Evolutionary conservation across 345 rosid species (phyloP).

Genomic region (Eucalyptus marginata): DNA sequence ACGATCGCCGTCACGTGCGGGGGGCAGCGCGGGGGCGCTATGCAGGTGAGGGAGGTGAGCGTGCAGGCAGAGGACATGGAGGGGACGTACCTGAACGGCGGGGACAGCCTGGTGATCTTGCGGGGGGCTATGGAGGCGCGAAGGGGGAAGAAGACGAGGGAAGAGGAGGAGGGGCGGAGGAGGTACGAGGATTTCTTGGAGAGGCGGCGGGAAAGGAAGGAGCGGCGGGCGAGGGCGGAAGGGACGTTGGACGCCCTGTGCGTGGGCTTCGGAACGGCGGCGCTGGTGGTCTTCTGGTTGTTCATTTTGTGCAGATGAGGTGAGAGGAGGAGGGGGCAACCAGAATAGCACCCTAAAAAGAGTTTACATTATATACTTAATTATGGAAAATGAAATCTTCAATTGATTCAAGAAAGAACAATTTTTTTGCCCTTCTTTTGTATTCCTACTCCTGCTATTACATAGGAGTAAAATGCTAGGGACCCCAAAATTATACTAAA

Average conservation of each 20-base stretch:
- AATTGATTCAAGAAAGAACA: not conserved
- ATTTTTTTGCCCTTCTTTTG: not conserved
- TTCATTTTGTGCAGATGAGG: slow-evolving; percentile 11
- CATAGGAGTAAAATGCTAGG: not conserved
- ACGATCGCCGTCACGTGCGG: slow-evolving; percentile 53
- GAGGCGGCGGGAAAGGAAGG: slow-evolving; percentile 35
- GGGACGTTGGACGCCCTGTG: slow-evolving; percentile 40
- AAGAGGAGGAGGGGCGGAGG: slow-evolving; percentile 14
- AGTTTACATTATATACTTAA: not conserved
- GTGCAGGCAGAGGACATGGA: slow-evolving; percentile 50
- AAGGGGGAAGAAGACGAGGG: slow-evolving; percentile 19
- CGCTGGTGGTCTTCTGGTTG: slow-evolving; percentile 15
- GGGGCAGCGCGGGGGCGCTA: slow-evolving; percentile 20
- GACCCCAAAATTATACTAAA: not conserved
- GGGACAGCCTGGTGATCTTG: slow-evolving; percentile 49
- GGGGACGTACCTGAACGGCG: slow-evolving; percentile 50
- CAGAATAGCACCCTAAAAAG: not conserved
- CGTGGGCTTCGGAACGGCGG: slow-evolving; percentile 26
- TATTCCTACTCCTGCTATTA: not conserved
- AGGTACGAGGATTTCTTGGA: slow-evolving; percentile 29
- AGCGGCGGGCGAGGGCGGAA: slow-evolving; percentile 36
- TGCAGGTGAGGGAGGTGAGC: slow-evolving; percentile 69
- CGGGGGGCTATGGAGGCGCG: slow-evolving; percentile 31
- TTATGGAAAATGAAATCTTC: not conserved
- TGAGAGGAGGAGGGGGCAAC: not conserved